Base-by-base conservation (phyloP, 2,329 filamentous ascomycete species). In the Fusarium secorum region DNA sequence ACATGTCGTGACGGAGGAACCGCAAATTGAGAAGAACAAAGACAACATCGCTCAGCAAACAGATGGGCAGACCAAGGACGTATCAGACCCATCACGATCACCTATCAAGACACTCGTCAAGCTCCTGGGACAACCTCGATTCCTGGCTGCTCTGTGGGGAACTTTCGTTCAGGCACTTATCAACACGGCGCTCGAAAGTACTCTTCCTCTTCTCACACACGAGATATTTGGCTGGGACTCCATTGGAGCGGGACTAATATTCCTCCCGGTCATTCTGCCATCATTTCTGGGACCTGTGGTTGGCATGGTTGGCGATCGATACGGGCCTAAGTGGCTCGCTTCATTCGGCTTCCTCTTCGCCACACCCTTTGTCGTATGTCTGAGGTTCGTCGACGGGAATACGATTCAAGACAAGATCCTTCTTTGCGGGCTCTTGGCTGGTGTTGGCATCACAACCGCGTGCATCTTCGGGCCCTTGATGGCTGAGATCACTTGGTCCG, bases 401-500 rank as follows among this genome's bases (percentile, higher is more conserved):
- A 76, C 52, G 15, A 71, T 79, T 18, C 56, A 62, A 13, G 68
- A 80, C 60, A 80, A 78, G 56, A 57, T 78, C 18, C 68, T 80
- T 68, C 69, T 81, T 3, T 80, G 79, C 39, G 78, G 75, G 14
- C 73, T 81, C 26, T 72, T 81, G 2, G 60, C 69, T 5, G 78
- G 78, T 11, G 48, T 81, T 11, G 79, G 79, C 3, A 60, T 80
- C 13, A 74, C 76, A 4, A 66, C 77, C 49, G 65, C 75, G 13
- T 78, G 76, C n/a, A 76, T 79, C n/a, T 75, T 80, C 24, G 76
- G 76, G 4, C 78, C 79, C 6, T 46, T 81, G 56, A 81, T 80
- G 75, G 79, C 79, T 4, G 79, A 81, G 68, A 80, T 81, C 41
- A 79, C 77, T 38, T 81, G 77, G 77, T 68, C 78, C 7, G 70